phyloP scores from a whole-genome alignment of 805 yeast genomes.

The Candida alai region DNA sequence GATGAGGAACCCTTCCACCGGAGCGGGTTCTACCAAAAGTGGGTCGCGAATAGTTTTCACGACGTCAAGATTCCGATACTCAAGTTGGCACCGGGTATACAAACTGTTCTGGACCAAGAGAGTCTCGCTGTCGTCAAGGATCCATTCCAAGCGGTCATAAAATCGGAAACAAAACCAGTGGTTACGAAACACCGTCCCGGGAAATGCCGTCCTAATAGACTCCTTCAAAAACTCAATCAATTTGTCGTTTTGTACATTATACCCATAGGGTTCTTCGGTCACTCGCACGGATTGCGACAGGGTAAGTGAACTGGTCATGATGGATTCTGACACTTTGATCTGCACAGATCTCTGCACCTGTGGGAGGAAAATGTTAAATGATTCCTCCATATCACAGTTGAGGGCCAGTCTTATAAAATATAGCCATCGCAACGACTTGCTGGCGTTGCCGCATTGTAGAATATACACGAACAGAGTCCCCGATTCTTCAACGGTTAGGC shows the following conservation, averaged over 20 bases:
- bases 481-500: slow-evolving; percentile 32
- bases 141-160: slow-evolving; percentile 70
- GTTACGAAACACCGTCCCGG: slow-evolving; percentile 14
- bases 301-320: slow-evolving; percentile 9
- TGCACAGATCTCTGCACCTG: slow-evolving; percentile 42
- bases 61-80: slow-evolving; percentile 48
- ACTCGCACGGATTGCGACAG: background rate
- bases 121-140: slow-evolving; percentile 22
- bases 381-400: slow-evolving; percentile 27
- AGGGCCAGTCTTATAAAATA: slow-evolving; percentile 49
- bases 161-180: slow-evolving; percentile 55
- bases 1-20: slow-evolving; percentile 79
- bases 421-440: slow-evolving; percentile 61
- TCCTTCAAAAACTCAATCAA: slow-evolving; percentile 13
- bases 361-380: slow-evolving; percentile 41
- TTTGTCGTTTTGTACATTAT: slow-evolving; percentile 3
- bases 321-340: slow-evolving; percentile 44
- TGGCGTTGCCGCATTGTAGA: slow-evolving; percentile 49
- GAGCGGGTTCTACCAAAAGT: slow-evolving; percentile 51
- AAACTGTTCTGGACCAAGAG: slow-evolving; percentile 28
- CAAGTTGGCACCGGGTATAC: slow-evolving; percentile 47
- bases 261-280: background rate
- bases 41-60: slow-evolving; percentile 19
- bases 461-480: slow-evolving; percentile 41
- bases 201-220: slow-evolving; percentile 9